Evolutionary conservation across 352 stramenopile genomes (phyloP).

Genomic region (Pilasporangium apinafurcum): DNA sequence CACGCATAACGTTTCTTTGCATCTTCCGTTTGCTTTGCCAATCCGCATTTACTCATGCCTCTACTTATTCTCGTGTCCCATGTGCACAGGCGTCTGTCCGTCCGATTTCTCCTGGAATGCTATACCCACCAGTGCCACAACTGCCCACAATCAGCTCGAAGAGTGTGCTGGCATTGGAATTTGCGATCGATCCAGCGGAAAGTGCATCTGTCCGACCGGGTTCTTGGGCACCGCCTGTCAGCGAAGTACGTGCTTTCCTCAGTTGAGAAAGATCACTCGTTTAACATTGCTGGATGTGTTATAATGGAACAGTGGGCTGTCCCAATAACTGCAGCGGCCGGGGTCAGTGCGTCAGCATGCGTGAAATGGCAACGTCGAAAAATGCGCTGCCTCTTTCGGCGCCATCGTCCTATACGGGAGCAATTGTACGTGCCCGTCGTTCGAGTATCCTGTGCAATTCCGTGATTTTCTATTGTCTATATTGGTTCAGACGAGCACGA

Average conservation of each 20-base stretch:
- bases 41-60: background rate
- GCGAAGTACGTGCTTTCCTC: conserved; percentile 27
- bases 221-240: conserved; percentile 83
- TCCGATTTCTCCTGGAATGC: conserved; percentile 44
- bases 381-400: conserved; percentile 62
- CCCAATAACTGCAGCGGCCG: conserved; percentile 69
- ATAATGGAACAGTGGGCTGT: conserved; percentile 28
- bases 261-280: too few relatives aligned
- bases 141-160: conserved; percentile 31
- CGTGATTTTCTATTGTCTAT: background rate
- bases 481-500: conserved; percentile 31
- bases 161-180: conserved; percentile 88
- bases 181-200: conserved; percentile 67
- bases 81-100: conserved; percentile 58
- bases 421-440: conserved; percentile 25
- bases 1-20: background rate
- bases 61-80: background rate
- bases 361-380: conserved; percentile 53
- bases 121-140: conserved; percentile 26
- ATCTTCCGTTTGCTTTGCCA: background rate
- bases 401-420: conserved; percentile 56
- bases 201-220: conserved; percentile 77
- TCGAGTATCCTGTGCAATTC: background rate
- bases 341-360: conserved; percentile 79
- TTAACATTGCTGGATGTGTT: too few relatives aligned